Evolutionary conservation across 805 yeast genomes (phyloP).

Genomic region (Schizosaccharomyces cryophilus): DNA sequence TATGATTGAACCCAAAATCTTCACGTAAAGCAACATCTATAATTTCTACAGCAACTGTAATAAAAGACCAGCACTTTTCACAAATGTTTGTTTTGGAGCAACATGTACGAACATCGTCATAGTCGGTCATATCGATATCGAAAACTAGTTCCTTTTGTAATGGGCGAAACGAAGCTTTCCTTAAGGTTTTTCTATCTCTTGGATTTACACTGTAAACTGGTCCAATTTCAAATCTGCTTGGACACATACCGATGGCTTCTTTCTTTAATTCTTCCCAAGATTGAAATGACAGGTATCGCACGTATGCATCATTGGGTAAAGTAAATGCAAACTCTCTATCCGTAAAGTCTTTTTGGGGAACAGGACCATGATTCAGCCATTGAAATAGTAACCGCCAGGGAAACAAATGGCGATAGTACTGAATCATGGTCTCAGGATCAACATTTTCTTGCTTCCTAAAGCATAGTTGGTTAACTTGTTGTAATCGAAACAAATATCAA

Average conservation of each 20-base stretch:
- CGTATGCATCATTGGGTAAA: slow-evolving; percentile 63
- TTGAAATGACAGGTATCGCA: slow-evolving; percentile 60
- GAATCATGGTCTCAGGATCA: slow-evolving; percentile 29
- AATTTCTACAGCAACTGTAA: slow-evolving; percentile 58
- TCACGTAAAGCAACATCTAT: slow-evolving; percentile 47
- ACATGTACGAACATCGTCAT: slow-evolving; percentile 81
- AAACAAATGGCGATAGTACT: slow-evolving; percentile 31
- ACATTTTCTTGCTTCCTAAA: background rate
- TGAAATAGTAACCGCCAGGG: slow-evolving; percentile 45
- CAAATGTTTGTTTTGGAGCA: slow-evolving; percentile 72
- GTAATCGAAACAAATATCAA: too few relatives aligned
- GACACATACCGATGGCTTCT: slow-evolving; percentile 49
- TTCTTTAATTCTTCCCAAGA: slow-evolving; percentile 47
- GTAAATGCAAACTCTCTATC: slow-evolving; percentile 89
- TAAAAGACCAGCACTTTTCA: slow-evolving; percentile 77
- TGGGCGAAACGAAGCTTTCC: slow-evolving; percentile 60
- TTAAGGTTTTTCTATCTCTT: slow-evolving; percentile 50
- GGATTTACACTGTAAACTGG: slow-evolving; percentile 78
- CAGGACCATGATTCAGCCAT: slow-evolving; percentile 74
- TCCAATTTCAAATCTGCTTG: slow-evolving; percentile 85
- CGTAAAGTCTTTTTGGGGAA: slow-evolving; percentile 49
- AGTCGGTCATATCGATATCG: slow-evolving; percentile 94
- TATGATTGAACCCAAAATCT: slow-evolving; percentile 70
- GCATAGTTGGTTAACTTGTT: background rate
- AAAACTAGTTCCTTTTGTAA: slow-evolving; percentile 68